Conservation (phyloP, 192 early-diverging fungal genomes). For the Podila horticola region DNA sequence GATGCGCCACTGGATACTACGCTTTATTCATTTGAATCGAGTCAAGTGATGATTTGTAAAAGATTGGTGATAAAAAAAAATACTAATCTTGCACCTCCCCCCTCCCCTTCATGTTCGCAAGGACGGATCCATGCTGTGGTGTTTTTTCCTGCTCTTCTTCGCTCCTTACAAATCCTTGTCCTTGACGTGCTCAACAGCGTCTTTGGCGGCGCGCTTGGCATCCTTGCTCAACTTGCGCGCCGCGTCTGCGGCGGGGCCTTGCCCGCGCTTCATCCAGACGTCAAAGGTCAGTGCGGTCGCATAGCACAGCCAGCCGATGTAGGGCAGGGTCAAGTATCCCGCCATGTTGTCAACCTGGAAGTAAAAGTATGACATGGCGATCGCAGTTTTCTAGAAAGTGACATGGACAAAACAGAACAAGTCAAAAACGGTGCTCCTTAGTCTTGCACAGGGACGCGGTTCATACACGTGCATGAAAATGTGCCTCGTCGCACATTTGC, state of each 20-base stretch:
- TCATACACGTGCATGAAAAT: no score
- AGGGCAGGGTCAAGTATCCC: conserved; percentile 42
- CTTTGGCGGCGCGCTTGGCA: conserved; percentile 28
- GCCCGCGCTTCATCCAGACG: conserved; percentile 41
- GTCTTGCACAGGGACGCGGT: no score
- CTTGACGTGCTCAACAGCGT: conserved; percentile 19
- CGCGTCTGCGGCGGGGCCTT: conserved; percentile 28
- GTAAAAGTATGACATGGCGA: conserved; percentile 34
- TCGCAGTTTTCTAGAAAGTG: conserved; percentile 9
- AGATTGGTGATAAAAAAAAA: no score
- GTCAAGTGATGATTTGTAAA: no score
- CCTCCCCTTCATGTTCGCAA: no score
- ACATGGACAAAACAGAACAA: neutral
- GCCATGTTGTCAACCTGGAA: conserved; percentile 39
- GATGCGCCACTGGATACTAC: no score
- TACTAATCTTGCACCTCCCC: no score
- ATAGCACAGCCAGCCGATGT: conserved; percentile 46
- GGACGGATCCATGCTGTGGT: no score
- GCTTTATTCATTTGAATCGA: no score
- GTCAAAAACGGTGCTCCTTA: neutral
- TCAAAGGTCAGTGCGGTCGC: conserved; percentile 43
- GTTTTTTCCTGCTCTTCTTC: no score
- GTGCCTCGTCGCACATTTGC: no score
- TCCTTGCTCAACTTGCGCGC: conserved; percentile 36
- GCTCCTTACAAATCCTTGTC: conserved; percentile 1